phyloP scores from a whole-genome alignment of 441 rosid genomes.

The Theobroma grandiflorum region DNA sequence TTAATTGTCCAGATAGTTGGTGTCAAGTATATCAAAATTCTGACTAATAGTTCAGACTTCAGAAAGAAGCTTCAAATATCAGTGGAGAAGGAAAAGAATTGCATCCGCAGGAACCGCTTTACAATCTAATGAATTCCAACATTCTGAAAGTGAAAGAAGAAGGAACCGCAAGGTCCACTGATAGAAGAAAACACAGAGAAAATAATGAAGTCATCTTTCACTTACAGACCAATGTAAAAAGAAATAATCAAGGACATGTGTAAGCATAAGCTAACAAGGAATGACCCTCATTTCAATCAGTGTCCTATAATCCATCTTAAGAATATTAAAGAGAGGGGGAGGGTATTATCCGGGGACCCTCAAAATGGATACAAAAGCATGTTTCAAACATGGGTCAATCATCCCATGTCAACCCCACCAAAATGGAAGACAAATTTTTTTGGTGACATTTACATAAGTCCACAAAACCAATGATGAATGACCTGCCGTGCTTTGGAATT shows the following conservation, averaged over 20 bases:
- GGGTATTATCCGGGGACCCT: constrained; percentile 23
- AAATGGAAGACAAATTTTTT: constrained; percentile 18
- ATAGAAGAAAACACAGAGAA: not conserved
- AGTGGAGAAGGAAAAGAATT: not conserved
- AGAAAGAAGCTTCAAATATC: not conserved
- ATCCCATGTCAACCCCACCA: constrained; percentile 49
- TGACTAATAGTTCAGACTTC: not conserved
- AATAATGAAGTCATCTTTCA: not conserved
- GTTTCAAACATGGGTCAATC: constrained; percentile 36
- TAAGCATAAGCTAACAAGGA: constrained; percentile 13
- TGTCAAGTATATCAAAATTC: not conserved
- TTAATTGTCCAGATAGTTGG: too few species aligned
- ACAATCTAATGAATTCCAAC: not conserved
- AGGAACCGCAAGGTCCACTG: not conserved
- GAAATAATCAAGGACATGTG: constrained; percentile 12
- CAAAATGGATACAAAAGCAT: constrained; percentile 24
- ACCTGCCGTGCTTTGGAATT: constrained; percentile 36
- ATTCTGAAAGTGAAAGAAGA: not conserved
- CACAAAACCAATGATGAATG: constrained; percentile 37
- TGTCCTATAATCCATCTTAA: constrained; percentile 16
- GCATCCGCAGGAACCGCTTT: not conserved
- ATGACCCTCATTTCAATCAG: constrained; percentile 29
- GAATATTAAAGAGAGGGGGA: not conserved
- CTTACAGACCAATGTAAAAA: not conserved
- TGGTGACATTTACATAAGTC: constrained; percentile 29